phyloP scores from a whole-genome alignment of 2,329 filamentous ascomycete genomes.

The Calonectria henricotiae region DNA sequence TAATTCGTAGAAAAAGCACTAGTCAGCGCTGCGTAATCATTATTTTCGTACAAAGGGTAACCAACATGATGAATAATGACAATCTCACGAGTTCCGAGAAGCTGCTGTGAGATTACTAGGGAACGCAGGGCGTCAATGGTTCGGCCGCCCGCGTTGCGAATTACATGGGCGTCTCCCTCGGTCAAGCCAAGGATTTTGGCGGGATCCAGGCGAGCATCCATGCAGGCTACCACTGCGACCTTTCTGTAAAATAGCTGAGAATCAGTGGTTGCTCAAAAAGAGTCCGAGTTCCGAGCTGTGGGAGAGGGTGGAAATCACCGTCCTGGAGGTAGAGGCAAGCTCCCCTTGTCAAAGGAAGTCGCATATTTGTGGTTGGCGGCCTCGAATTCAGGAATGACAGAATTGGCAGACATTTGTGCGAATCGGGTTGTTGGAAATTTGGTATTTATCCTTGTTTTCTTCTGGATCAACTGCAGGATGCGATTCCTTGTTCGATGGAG shows the following conservation, averaged over 20 bases:
- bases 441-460: not conserved
- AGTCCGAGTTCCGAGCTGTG: not conserved
- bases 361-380: slow-evolving; percentile 48
- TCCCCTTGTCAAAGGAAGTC: slow-evolving; percentile 46
- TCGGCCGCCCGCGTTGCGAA: slow-evolving; percentile 81
- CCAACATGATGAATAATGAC: slow-evolving; percentile 78
- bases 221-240: slow-evolving; percentile 77
- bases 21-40: not conserved
- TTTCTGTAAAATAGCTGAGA: slow-evolving; percentile 48
- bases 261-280: not conserved
- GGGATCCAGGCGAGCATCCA: slow-evolving; percentile 84
- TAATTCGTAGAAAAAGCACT: slow-evolving; percentile 9
- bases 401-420: slow-evolving; percentile 50
- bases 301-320: slow-evolving; percentile 37
- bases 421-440: not conserved
- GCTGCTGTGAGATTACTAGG: slow-evolving; percentile 84
- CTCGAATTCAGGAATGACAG: slow-evolving; percentile 48
- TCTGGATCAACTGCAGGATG: not conserved
- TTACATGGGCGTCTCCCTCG: slow-evolving; percentile 82
- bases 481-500: not conserved
- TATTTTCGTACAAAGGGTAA: not conserved
- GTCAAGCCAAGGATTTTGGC: slow-evolving; percentile 45
- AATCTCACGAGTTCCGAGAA: slow-evolving; percentile 83
- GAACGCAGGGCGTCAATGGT: slow-evolving; percentile 81
- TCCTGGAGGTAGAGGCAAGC: slow-evolving; percentile 47